These are phyloP conservation scores for Hondaea fermentalgiana DNA, from an alignment of 108 stramenopile genomes.

Conservation along the genomic window DNA sequence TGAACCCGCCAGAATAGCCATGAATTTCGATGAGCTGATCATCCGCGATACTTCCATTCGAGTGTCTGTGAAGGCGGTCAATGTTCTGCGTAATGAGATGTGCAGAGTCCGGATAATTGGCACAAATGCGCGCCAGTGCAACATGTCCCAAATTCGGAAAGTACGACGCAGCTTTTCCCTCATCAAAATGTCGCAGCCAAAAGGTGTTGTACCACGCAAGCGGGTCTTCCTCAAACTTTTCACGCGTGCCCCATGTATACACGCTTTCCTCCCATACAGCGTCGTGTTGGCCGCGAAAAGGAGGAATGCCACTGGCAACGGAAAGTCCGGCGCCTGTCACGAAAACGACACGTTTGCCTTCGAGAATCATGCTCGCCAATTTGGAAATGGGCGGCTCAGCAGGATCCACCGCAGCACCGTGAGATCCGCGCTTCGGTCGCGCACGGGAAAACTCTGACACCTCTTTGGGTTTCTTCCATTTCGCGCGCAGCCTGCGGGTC, in stretches of 20 bases:
- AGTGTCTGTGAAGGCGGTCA: neutral
- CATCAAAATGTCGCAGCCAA: conserved; percentile 9
- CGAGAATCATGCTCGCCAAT: neutral
- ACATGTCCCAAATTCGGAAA: neutral
- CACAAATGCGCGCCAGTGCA: neutral
- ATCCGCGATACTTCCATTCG: neutral
- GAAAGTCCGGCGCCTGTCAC: neutral
- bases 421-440: neutral
- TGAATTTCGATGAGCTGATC: conserved; percentile 16
- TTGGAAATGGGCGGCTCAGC: neutral
- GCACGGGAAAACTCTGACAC: neutral
- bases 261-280: conserved; percentile 18
- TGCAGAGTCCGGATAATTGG: neutral
- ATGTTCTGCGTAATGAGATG: conserved; percentile 19
- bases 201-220: conserved; percentile 7
- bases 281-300: neutral
- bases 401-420: neutral
- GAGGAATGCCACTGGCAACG: neutral
- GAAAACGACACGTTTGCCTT: neutral
- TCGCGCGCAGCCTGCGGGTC: neutral
- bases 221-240: neutral
- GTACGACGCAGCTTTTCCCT: neutral
- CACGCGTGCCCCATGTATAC: neutral
- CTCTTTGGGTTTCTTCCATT: neutral
- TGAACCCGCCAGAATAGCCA: neutral